Evolutionary conservation across 331 rosid genomes (phyloP).

Genomic region (Telfairia occidentalis): DNA sequence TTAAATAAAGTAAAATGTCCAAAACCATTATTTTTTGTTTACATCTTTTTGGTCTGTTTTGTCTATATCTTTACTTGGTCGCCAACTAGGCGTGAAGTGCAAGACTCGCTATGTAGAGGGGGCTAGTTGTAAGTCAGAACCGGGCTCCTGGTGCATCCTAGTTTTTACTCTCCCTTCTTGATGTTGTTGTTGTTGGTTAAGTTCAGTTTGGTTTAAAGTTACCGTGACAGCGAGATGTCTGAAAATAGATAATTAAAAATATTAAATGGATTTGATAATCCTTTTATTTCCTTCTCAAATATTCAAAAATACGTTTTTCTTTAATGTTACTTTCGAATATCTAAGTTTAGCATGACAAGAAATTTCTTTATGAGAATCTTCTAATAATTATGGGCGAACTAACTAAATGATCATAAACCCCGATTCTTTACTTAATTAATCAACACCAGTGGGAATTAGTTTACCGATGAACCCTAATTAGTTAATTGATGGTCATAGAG

Average conservation of each 20-base stretch:
- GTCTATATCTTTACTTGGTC: conserved; percentile 18
- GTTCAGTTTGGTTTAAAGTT: not conserved
- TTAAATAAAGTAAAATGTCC: conserved; percentile 6
- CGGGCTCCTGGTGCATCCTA: not conserved
- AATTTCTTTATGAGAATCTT: not conserved
- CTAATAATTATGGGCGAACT: not conserved
- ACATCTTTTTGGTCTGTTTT: not conserved
- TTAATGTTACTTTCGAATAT: not conserved
- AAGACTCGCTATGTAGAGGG: conserved; percentile 13
- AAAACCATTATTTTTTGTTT: not conserved
- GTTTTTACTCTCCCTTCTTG: not conserved
- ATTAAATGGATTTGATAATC: not conserved
- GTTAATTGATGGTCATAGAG: not conserved
- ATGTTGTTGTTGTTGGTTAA: not conserved
- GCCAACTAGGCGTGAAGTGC: conserved; percentile 19
- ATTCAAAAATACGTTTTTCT: not conserved
- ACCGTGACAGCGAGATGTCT: not conserved
- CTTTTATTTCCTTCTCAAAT: not conserved
- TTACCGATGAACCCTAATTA: not conserved
- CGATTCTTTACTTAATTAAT: not conserved
- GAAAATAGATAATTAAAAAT: not conserved
- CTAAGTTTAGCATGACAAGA: not conserved
- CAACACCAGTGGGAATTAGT: not conserved
- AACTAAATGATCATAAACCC: not conserved
- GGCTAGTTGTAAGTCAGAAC: not conserved